Conservation (phyloP, 257 asterid species). For the Ajuga chamaepitys region DNA sequence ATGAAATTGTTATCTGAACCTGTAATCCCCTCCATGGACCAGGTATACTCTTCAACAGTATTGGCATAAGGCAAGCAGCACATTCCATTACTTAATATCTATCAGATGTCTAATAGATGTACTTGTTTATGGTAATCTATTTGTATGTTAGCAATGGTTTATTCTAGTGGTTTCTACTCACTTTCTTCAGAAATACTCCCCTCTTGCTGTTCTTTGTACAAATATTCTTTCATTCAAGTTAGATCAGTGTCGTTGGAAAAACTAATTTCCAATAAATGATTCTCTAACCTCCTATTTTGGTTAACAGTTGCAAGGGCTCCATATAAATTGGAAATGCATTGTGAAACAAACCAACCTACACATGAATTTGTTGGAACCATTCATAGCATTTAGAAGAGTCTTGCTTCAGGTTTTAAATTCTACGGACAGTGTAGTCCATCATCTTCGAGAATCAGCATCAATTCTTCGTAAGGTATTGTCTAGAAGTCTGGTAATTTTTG, state of each 20-base stretch:
- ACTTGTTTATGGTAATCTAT: conserved; percentile 1
- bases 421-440: conserved; percentile 48
- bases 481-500: conserved; percentile 8
- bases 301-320: conserved; percentile 61
- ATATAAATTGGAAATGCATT: conserved; percentile 60
- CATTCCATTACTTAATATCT: not conserved
- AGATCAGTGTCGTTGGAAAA: not conserved
- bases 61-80: conserved; percentile 5
- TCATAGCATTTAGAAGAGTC: conserved; percentile 85
- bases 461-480: conserved; percentile 82
- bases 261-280: not conserved
- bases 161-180: not conserved
- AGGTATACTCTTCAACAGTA: conserved; percentile 40
- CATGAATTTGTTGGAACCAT: conserved; percentile 92
- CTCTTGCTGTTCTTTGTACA: not conserved
- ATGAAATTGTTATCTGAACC: conserved; percentile 47
- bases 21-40: conserved; percentile 43
- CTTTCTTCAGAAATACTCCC: not conserved
- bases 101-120: not conserved
- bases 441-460: conserved; percentile 84
- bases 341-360: conserved; percentile 77
- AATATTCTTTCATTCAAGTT: not conserved
- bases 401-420: conserved; percentile 67
- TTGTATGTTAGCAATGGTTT: not conserved
- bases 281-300: conserved; percentile 21